Conservation (phyloP, 257 asterid species). For the Solanum phureja region DNA sequence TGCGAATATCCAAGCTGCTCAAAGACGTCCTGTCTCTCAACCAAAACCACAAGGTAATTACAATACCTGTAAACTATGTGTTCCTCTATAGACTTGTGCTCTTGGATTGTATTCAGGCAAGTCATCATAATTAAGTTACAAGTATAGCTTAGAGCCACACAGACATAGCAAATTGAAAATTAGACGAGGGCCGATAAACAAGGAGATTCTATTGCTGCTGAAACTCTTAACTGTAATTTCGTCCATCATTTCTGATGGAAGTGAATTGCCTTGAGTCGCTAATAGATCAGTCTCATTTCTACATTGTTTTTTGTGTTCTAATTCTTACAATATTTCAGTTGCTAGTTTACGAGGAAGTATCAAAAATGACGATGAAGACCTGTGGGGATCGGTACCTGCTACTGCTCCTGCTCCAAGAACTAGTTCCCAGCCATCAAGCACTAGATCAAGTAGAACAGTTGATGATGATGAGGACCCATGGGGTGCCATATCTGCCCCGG, state of each 20-base stretch:
- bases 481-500: constrained; percentile 45
- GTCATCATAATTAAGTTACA: not conserved
- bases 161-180: not conserved
- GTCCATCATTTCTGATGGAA: not conserved
- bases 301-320: not conserved
- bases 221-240: not conserved
- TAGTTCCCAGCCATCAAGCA: constrained; percentile 14
- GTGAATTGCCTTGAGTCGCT: not conserved
- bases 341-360: constrained; percentile 45
- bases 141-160: not conserved
- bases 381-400: constrained; percentile 49
- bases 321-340: constrained; percentile 31
- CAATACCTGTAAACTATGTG: not conserved
- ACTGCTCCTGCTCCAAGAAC: constrained; percentile 30
- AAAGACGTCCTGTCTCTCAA: constrained; percentile 64
- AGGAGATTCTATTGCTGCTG: not conserved
- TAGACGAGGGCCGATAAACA: not conserved
- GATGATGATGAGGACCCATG: constrained; percentile 53
- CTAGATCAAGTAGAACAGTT: constrained; percentile 21
- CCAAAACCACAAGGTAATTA: constrained; percentile 69
- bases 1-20: constrained; percentile 72
- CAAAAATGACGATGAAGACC: constrained; percentile 40
- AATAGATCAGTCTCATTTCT: not conserved
- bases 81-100: not conserved
- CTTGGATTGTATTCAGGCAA: not conserved